phyloP scores from a whole-genome alignment of 331 rosid genomes.

The Quercus phellos region DNA sequence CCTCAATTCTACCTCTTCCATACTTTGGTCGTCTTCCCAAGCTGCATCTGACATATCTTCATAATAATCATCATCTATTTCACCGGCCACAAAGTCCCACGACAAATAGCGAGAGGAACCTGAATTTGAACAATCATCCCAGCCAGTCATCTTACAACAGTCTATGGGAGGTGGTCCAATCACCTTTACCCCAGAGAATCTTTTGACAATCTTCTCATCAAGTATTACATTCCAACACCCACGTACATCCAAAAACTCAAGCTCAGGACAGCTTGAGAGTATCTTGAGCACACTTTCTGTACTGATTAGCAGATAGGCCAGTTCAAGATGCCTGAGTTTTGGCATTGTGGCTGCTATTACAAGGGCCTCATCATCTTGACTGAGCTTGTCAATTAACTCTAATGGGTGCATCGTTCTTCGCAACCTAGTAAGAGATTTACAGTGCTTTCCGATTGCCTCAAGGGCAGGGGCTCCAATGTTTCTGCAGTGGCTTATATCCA shows the following conservation, averaged over 20 bases:
- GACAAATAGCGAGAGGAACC: constrained; percentile 10
- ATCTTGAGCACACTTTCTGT: constrained; percentile 14
- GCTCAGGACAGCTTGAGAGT: constrained; percentile 18
- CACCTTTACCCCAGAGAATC: neutral
- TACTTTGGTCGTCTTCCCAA: constrained; percentile 1
- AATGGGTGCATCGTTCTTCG: neutral
- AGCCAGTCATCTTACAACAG: constrained; percentile 1
- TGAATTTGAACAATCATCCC: constrained; percentile 17
- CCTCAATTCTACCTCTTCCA: constrained; percentile 7
- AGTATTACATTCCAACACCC: constrained; percentile 11
- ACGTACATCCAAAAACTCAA: neutral
- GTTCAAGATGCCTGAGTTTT: constrained; percentile 16
- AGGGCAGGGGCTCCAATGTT: constrained; percentile 15
- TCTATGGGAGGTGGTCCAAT: neutral
- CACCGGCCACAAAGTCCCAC: constrained; percentile 13
- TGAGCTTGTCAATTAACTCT: neutral
- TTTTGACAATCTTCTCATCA: constrained; percentile 5
- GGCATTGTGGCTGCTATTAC: constrained; percentile 29
- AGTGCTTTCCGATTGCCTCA: constrained; percentile 17
- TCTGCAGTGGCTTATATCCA: constrained; percentile 23
- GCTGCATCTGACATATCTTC: constrained; percentile 4
- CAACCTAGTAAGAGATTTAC: constrained; percentile 15
- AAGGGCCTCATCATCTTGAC: constrained; percentile 14
- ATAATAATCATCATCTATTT: constrained; percentile 3
- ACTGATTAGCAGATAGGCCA: neutral